phyloP scores from a whole-genome alignment of 2,329 filamentous ascomycete genomes.

The Cladosporium colombiae region DNA sequence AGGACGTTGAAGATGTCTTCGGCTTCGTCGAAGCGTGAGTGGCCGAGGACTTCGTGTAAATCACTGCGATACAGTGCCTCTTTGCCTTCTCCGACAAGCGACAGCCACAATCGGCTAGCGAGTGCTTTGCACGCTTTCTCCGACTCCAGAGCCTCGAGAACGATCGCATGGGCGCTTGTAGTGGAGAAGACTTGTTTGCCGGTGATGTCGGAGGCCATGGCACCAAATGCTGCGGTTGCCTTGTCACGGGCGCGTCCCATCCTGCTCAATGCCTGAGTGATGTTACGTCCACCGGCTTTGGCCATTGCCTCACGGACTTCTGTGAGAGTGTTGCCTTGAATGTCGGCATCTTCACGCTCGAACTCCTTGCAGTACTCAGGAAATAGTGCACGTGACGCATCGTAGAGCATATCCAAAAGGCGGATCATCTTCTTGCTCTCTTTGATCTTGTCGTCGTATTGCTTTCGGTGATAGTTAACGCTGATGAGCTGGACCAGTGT shows the following conservation, averaged over 20 bases:
- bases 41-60: constrained; percentile 34
- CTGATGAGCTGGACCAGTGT: constrained; percentile 70
- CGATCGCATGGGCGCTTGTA: constrained; percentile 33
- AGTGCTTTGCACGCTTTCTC: constrained; percentile 36
- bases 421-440: constrained; percentile 75
- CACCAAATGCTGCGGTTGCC: constrained; percentile 79
- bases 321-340: constrained; percentile 69
- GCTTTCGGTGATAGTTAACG: constrained; percentile 72
- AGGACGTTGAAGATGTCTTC: constrained; percentile 37
- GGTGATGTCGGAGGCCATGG: constrained; percentile 81
- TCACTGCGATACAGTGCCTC: constrained; percentile 32
- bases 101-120: constrained; percentile 38
- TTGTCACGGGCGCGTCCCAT: constrained; percentile 74
- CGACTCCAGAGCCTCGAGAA: constrained; percentile 35
- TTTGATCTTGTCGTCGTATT: constrained; percentile 71
- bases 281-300: constrained; percentile 56
- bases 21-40: constrained; percentile 29
- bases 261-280: constrained; percentile 63
- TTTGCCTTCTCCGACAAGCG: constrained; percentile 34
- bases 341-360: constrained; percentile 75
- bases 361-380: constrained; percentile 83
- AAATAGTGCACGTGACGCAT: constrained; percentile 76
- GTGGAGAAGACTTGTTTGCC: constrained; percentile 78
- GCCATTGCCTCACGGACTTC: constrained; percentile 46
- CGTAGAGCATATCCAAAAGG: constrained; percentile 74